Base-by-base conservation (phyloP, 768 basidiomycete genomes). In the Boletellus sp. region DNA sequence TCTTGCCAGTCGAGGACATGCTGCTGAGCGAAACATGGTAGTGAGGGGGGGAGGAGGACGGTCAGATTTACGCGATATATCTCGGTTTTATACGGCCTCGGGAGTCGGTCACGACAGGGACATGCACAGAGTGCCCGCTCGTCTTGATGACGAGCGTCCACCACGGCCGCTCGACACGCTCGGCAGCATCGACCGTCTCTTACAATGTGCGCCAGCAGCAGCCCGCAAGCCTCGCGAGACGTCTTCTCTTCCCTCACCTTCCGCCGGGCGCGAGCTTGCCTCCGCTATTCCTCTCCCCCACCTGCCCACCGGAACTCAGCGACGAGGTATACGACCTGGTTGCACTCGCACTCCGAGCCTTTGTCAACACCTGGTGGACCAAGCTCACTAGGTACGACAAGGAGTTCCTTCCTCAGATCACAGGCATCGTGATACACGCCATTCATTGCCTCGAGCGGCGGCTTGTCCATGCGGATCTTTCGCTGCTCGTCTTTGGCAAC, bases 281-380 rank as follows among this genome's bases (percentile, higher is more conserved):
- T 3, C 73, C 79, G 10, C 67, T 87, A 20, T 76, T 87, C 49
- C 64, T 70, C 23, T 69, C 77, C 0, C 69, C 73, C 0, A 48
- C 60, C 12, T 71, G 72, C 9, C 68, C 76, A 0, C 73, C 75
- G 20, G 82, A 87, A 42, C 78, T 93, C 51, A 76, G 78, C 48
- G 73, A 76, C 6, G 66, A 68, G 51, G 62, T 42, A 7, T 91
- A 92, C 61, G 86, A 92, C 67, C 75, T 91, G 50, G 74, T 91
- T 28, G 90, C 91, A 0, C 83, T 92, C 50, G 78, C 83, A 10
- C 75, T 94, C 20, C 78, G 90, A 31, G 89, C 89, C 6, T 87
- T 77, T 59, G 80, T 94, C 33, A 79, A 82, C 41, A 85, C 87
- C 2, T 94, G 90, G 91, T 94, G 90, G 87, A 75, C 85, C 28